phyloP scores from a whole-genome alignment of 2,329 filamentous ascomycete genomes.

The Aspergillus brasiliensis region DNA sequence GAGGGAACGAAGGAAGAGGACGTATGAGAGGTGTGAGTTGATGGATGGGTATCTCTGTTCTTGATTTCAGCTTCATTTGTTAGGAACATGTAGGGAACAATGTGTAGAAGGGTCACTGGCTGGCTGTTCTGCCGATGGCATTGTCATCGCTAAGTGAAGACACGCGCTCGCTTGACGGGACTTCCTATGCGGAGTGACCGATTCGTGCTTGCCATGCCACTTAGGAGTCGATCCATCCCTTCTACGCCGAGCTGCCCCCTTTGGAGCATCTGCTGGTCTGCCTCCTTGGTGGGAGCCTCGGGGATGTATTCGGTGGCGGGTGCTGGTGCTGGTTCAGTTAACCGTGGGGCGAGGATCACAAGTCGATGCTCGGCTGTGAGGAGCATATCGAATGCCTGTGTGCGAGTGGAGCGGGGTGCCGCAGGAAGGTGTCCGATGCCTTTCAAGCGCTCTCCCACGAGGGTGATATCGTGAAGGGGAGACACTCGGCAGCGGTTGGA shows the following conservation, averaged over 20 bases:
- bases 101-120: background rate
- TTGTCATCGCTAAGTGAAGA: conserved; percentile 32
- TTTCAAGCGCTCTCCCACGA: conserved; percentile 45
- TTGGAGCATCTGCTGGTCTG: conserved; percentile 45
- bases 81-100: background rate
- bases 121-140: background rate
- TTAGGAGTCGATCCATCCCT: conserved; percentile 51
- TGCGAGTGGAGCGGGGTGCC: conserved; percentile 26
- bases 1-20: conserved; percentile 4
- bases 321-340: conserved; percentile 30
- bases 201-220: conserved; percentile 41
- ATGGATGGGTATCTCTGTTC: conserved; percentile 32
- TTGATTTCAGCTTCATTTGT: conserved; percentile 12
- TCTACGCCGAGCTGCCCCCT: conserved; percentile 50
- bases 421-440: conserved; percentile 41
- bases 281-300: conserved; percentile 26
- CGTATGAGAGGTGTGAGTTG: background rate
- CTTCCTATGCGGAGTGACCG: conserved; percentile 37
- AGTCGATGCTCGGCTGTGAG: conserved; percentile 45
- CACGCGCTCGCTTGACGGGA: conserved; percentile 39
- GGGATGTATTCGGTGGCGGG: conserved; percentile 15
- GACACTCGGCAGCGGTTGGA: conserved; percentile 43
- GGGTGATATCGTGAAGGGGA: conserved; percentile 39
- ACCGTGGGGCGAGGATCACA: conserved; percentile 38
- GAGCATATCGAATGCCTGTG: conserved; percentile 40